A percentile compares a stretch with the other conserved stretches of the same genome.
Evolutionary conservation across 176 grass and related monocot genomes (phyloP).

Genomic region (Oryza meyeriana): DNA sequence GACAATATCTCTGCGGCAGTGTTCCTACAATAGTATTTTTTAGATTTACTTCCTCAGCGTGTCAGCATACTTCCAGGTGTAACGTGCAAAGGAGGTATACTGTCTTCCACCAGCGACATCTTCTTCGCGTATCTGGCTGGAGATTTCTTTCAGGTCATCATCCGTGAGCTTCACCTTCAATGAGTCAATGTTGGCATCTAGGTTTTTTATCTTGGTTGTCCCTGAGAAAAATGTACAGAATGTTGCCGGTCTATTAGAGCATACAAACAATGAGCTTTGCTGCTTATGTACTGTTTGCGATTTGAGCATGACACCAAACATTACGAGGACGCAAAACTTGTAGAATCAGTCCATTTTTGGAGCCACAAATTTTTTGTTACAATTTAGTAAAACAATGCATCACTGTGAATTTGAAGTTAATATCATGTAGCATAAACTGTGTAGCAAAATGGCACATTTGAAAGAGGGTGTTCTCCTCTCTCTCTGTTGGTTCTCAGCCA

Average conservation of each 20-base stretch:
- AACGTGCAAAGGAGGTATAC: conserved; percentile 30
- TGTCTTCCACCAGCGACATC: conserved; percentile 61
- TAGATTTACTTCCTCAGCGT: conserved; percentile 46
- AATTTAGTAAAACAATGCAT: background rate
- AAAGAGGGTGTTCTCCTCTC: background rate
- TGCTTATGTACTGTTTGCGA: conserved; percentile 6
- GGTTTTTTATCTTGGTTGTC: conserved; percentile 77
- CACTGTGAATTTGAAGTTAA: background rate
- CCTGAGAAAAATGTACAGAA: conserved; percentile 43
- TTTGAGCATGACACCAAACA: background rate
- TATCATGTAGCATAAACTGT: background rate
- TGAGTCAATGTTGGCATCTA: conserved; percentile 69
- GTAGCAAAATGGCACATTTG: background rate
- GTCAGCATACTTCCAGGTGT: conserved; percentile 55
- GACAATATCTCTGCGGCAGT: background rate
- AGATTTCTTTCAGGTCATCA: conserved; percentile 66
- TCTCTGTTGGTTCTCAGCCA: background rate
- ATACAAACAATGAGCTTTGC: background rate
- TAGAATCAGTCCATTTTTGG: background rate
- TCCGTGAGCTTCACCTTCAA: conserved; percentile 58
- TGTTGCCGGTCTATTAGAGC: background rate
- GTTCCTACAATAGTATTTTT: background rate
- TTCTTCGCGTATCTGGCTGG: conserved; percentile 45
- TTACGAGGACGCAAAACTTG: background rate
- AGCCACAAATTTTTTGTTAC: background rate